Evolutionary conservation across 2,329 filamentous ascomycete genomes (phyloP).

Genomic region (Pseudogymnoascus sp.): DNA sequence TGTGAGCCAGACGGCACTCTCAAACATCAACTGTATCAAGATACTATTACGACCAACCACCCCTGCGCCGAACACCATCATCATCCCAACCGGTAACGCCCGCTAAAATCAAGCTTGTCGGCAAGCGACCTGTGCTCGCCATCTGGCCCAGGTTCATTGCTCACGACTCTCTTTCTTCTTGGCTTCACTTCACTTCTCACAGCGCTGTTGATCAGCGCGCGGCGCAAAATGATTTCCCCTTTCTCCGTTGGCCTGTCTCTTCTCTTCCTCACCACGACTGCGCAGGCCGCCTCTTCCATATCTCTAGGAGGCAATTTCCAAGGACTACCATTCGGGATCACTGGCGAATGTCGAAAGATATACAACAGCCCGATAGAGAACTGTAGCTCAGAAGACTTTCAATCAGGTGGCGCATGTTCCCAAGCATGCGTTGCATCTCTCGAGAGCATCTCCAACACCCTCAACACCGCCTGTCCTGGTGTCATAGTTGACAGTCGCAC

Average conservation of each 20-base stretch:
- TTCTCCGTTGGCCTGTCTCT: not conserved
- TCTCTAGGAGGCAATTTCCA: constrained; percentile 9
- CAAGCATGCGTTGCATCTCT: not conserved
- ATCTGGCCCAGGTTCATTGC: not conserved
- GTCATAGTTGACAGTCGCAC: constrained; percentile 3
- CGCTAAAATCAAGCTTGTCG: constrained; percentile 1
- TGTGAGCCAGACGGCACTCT: not conserved
- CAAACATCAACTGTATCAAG: constrained; percentile 1
- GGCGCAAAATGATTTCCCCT: not conserved
- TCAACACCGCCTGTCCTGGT: constrained; percentile 4
- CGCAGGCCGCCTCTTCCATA: not conserved
- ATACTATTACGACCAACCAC: not conserved
- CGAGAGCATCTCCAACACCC: not conserved
- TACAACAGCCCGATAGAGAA: constrained; percentile 1
- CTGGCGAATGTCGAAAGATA: constrained; percentile 1
- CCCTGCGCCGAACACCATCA: not conserved
- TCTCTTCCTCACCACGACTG: not conserved
- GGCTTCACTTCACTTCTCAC: not conserved
- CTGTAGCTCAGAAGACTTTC: constrained; percentile 6
- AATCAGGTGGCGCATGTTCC: constrained; percentile 1
- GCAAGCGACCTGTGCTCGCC: not conserved
- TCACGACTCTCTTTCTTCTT: not conserved
- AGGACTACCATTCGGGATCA: not conserved
- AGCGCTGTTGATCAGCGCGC: not conserved
- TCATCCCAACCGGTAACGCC: not conserved